Conservation (phyloP, 1,284 basidiomycete species). For the Sanghuangporus baumii region DNA sequence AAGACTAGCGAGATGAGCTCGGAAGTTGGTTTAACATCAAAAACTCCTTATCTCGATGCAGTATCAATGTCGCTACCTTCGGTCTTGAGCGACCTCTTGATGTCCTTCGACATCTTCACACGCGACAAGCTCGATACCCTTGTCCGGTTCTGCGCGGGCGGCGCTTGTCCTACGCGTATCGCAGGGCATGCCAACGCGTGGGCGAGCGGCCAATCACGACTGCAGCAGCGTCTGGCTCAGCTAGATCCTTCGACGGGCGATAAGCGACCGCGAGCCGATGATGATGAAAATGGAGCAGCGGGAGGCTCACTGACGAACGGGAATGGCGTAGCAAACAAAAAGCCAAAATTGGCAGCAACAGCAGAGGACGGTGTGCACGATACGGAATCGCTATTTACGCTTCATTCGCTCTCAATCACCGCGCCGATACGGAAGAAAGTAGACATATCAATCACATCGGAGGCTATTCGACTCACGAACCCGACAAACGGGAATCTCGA, state of each 20-base stretch:
- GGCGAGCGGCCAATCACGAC: conserved; percentile 9
- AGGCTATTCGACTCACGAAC: conserved; percentile 45
- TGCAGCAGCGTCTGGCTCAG: background rate
- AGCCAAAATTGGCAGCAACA: conserved; percentile 8
- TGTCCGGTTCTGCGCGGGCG: conserved; percentile 12
- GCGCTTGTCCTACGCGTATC: conserved; percentile 11
- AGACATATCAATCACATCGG: conserved; percentile 48
- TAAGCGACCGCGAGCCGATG: conserved; percentile 9
- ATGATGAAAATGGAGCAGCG: conserved; percentile 1
- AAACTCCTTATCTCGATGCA: conserved; percentile 17
- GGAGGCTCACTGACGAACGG: conserved; percentile 3
- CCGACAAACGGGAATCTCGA: conserved; percentile 40
- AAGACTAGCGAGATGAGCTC: background rate
- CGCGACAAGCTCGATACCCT: conserved; percentile 15
- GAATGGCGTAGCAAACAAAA: conserved; percentile 5
- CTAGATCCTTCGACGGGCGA: conserved; percentile 1
- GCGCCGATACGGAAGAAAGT: conserved; percentile 69
- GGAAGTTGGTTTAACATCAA: background rate
- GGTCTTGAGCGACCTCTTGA: conserved; percentile 10
- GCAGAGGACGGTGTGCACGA: conserved; percentile 23
- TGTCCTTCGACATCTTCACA: conserved; percentile 11
- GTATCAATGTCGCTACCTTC: conserved; percentile 13
- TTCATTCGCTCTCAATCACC: conserved; percentile 54
- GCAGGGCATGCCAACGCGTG: conserved; percentile 13
- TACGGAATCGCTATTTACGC: conserved; percentile 43